A percentile compares a stretch with the other conserved stretches of the same genome.
These are phyloP conservation scores for Wickerhamomyces sp. DNA, from an alignment of 1,139 yeast genomes.

Conservation along the genomic window DNA sequence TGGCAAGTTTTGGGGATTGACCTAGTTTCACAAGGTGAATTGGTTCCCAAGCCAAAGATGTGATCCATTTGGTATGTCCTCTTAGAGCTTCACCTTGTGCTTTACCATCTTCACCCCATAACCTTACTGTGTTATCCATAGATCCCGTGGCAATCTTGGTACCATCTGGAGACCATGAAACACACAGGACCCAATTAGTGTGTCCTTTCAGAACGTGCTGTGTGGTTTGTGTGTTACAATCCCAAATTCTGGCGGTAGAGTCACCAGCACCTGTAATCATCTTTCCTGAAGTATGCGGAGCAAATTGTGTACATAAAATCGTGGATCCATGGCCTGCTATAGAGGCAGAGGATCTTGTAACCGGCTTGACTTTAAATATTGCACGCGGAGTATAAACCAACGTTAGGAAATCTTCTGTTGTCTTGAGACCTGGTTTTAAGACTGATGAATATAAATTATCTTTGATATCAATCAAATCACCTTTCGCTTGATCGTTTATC, in stretches of 20 bases:
- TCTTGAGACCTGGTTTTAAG: constrained; percentile 77
- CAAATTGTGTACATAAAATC: constrained; percentile 85
- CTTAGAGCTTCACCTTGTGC: constrained; percentile 65
- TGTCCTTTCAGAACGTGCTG: constrained; percentile 78
- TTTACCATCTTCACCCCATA: constrained; percentile 82
- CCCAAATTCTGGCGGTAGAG: constrained; percentile 97
- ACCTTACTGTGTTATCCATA: constrained; percentile 83
- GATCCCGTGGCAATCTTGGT: constrained; percentile 91
- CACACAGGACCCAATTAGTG: constrained; percentile 89
- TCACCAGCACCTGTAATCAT: constrained; percentile 98
- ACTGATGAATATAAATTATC: constrained; percentile 75
- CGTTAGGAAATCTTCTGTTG: constrained; percentile 91
- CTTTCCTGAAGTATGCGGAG: constrained; percentile 81
- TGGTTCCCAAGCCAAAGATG: constrained; percentile 93
- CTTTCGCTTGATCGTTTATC: constrained; percentile 39
- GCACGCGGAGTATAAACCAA: constrained; percentile 93
- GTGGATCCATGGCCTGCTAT: constrained; percentile 96
- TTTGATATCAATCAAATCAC: constrained; percentile 61
- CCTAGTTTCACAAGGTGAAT: constrained; percentile 69
- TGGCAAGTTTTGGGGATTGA: constrained; percentile 65
- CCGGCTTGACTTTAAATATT: constrained; percentile 86
- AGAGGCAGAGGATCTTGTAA: constrained; percentile 87
- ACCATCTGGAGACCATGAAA: constrained; percentile 93
- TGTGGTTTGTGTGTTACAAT: constrained; percentile 92
- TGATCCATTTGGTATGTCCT: constrained; percentile 90